Base-by-base conservation (phyloP, 495 filamentous ascomycete genomes). In the Penicillium psychrofluorescens region DNA sequence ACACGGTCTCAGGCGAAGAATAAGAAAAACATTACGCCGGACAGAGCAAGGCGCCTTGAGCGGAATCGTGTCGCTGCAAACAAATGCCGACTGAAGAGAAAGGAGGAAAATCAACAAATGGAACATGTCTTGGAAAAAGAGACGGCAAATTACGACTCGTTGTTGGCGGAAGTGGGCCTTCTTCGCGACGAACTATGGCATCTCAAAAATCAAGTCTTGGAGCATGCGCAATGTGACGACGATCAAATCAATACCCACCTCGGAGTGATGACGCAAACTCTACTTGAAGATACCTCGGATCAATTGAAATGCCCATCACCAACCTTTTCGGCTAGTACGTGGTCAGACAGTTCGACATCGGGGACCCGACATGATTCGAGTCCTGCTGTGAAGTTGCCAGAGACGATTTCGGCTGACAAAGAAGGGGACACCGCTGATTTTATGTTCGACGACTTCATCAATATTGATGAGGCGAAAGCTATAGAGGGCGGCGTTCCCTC, bases 11-110 rank as follows among this genome's bases (percentile, higher is more conserved):
- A 22, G 22, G 4, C 22, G 6, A 2, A 22, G 22, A 22, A 22
- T 22, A 22, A 22, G 22, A 22, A 22, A 22, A 11, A 41, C n/a
- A 31, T 54, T n/a, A 49, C 38, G 35, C 45, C 53, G 10, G 45
- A 51, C 13, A 41, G 56, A 4, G 47, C 53, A 22, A 49, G 40
- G 27, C 56, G 56, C 35, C 53, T 59, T 12, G 56, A 59, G 43
- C 47, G 56, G 14, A 59, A 59, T 40, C 49, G 56, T 11, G 41
- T 59, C 35, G 54, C 56, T 30, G 56, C 56, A n/a, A 59, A 51
- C 43, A 59, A 59, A 39, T 59, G 56, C 35, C 49, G 56, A 22
- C 22, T 37, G 28, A 53, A 56, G 30, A 56, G 50, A 22, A 59
- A 59, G 48, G 27, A 35, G 0, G 49, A 57, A 41, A 48, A 59